Base-by-base conservation (phyloP, 306 rosid genomes). In the Morella rubra region DNA sequence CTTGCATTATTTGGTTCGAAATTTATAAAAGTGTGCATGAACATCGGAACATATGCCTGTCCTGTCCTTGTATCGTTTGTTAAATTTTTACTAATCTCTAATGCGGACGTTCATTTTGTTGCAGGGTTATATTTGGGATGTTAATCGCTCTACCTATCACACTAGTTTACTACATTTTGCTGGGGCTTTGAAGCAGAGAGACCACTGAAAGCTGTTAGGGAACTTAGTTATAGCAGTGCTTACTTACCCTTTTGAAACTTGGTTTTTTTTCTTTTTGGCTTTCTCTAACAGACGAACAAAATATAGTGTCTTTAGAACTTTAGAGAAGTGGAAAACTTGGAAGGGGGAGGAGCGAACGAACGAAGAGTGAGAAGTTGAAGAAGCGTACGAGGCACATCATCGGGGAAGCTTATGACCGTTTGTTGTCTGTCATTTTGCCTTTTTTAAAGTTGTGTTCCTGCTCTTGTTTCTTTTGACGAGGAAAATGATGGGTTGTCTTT, bases 81-180 rank as follows among this genome's bases (percentile, higher is more conserved):
- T 32, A 2, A 32, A 32, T 32, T 32, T 32, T 65, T 74, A 55
- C 14, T 11, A 44, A 42, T 19, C 42, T 19, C 16, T 1, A 20
- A 19, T 22, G 18, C 6, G 44, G 19, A 3, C 52, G 6, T 64
- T 44, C 18, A 15, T 42, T 56, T 56, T 40, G 52, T 2, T 84
- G 86, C 90, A 91, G 96, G 89, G 93, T 91, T 54, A 91, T 91
- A 80, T 91, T 89, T 82, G 96, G 96, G 49, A 89, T 91, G 93
- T 84, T 91, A 69, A 84, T 91, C 72, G 96, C 96, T 78, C 92
- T 91, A 64, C 96, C 96, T 0, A 91, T 91, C 22, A 91, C 96
- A 0, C 72, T 91, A 41, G 93, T 89, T 76, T 91, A 91, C 86
- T 91, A 91, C 87, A 84, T 89, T 76, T 85, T 91, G 82, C 86